Base-by-base conservation (phyloP, 2,329 filamentous ascomycete genomes). In the Clarireedia paspali region DNA sequence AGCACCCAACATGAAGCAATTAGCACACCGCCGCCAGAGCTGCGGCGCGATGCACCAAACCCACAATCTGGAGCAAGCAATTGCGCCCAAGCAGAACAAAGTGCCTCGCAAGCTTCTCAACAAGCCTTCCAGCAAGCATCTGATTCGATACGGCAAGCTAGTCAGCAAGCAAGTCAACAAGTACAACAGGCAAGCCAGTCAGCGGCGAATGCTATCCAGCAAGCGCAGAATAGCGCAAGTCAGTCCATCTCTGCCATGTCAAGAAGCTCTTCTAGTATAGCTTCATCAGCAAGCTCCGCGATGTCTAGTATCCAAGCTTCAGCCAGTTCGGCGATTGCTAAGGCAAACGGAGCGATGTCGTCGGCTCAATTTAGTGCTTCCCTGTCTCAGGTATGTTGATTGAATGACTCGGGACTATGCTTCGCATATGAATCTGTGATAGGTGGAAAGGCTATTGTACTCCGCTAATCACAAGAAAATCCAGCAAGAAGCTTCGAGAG, bases 231-330 rank as follows among this genome's bases (percentile, higher is more conserved):
- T 12, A 59, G 49, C 17, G 61, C 59, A 24, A 59, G 58, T 17
- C 58, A 66, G 51, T 64, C 63, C 5, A 64, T 67, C 26, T 56
- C 62, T 9, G 58, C 57, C n/a, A 62, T 62, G 5, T 63, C 62
- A 5, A 59, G 61, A 58, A 67, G 61, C 53, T 60, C 62, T 5
- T 50, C 61, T 5, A 59, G 60, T 38, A 61, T 61, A 5, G 36
- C 60, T 23, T 60, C 59, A n/a, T 63, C 62, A n/a, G 64, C 64
- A 17, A 64, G 55, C 51, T 63, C 62, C 4, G 59, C 53, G 1
- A 51, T 64, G 20, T 51, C 61, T 17, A 64, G 59, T 49, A 55
- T 60, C 9, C 59, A 64, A 50, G 61, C 60, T 34, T 65, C 63
- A 6, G 65, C 65, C 15, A 47, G 50, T 3, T 27, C 34, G 7